Base-by-base conservation (phyloP, 768 basidiomycete genomes). In the Lactarius tabidus region DNA sequence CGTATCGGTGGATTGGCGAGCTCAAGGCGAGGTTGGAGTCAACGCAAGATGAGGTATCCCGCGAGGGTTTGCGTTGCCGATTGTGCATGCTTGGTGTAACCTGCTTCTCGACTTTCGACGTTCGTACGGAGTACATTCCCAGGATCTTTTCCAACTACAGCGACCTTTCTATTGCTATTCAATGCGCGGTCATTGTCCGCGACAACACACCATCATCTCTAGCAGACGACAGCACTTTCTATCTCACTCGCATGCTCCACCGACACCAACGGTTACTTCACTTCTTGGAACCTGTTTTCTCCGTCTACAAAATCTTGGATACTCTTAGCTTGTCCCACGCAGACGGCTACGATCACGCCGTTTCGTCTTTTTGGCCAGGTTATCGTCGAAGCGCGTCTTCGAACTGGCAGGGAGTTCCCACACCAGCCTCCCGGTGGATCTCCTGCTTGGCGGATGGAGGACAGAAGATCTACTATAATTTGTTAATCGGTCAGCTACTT, bases 401-500 rank as follows among this genome's bases (percentile, higher is more conserved):
- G 8, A 56, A 1, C 15, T 65, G 59, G 64, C 12, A 33, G 20
- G 51, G 15, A 4, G 36, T 63, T 35, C 23, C 48, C 18, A 6
- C 1, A 43, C 38, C 61, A 6, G 28, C 57, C 18, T 63, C 60
- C 52, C 65, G 62, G 15, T 63, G 55, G 65, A 29, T 63, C 7
- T 29, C 29, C 12, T 52, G 61, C 20, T 7, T n/a, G 12, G 41
- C 57, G 7, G 28, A 52, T 52, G 51, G 61, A 2, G 52, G 31
- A 9, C 43, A 58, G 5, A n/a, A 53, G 1, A 56, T 83, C 7
- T 74, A 77, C 56, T 71, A 80, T 23, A 77, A 84, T 60, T 38
- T 83, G 1, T 65, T 82, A 3, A 68, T 74, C 20, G 82, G 81
- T 15, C 57, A 69, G 28, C 70, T 84, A 1, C 72, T 82, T 20